Conservation (phyloP, 2,329 filamentous ascomycete genomes). For the Ampelomyces quisqualis region DNA sequence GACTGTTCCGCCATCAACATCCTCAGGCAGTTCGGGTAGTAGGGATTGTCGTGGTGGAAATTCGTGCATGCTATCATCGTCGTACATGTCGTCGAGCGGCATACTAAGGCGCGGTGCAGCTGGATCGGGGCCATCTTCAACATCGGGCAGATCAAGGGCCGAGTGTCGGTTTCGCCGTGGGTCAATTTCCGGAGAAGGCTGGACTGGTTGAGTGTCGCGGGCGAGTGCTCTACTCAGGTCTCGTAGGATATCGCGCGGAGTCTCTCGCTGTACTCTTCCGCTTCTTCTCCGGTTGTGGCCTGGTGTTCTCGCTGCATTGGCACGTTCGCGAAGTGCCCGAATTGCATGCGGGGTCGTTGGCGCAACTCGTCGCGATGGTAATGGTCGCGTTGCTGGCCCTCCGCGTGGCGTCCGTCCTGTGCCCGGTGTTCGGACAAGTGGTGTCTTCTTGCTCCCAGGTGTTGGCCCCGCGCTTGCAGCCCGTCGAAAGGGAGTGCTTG, state of each 20-base stretch:
- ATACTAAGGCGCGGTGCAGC: constrained; percentile 45
- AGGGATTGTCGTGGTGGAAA: constrained; percentile 43
- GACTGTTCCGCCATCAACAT: constrained; percentile 47
- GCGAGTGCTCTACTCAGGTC: constrained; percentile 58
- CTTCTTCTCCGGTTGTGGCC: constrained; percentile 52
- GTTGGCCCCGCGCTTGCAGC: constrained; percentile 39
- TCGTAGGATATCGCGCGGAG: constrained; percentile 56
- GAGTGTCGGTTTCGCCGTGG: constrained; percentile 30
- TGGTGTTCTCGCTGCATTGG: constrained; percentile 52
- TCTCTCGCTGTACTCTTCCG: constrained; percentile 54
- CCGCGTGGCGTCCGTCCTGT: constrained; percentile 40
- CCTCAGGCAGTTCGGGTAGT: constrained; percentile 38
- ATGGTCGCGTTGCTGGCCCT: constrained; percentile 35
- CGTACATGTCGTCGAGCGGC: constrained; percentile 46
- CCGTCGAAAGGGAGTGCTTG: constrained; percentile 40
- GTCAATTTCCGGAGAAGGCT: constrained; percentile 50
- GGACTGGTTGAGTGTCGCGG: constrained; percentile 48
- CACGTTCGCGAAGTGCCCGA: constrained; percentile 55
- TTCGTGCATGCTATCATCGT: constrained; percentile 47
- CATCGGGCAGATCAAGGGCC: constrained; percentile 46
- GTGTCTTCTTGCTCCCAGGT: constrained; percentile 35
- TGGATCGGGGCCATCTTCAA: constrained; percentile 51
- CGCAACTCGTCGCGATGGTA: constrained; percentile 40
- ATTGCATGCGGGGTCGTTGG: constrained; percentile 59
- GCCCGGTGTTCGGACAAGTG: constrained; percentile 38